Percentiles rank a stretch among this genome's conserved stretches.
These are phyloP conservation scores for Penicillium sp. DNA, from an alignment of 2,329 filamentous ascomycete genomes.

Conservation along the genomic window DNA sequence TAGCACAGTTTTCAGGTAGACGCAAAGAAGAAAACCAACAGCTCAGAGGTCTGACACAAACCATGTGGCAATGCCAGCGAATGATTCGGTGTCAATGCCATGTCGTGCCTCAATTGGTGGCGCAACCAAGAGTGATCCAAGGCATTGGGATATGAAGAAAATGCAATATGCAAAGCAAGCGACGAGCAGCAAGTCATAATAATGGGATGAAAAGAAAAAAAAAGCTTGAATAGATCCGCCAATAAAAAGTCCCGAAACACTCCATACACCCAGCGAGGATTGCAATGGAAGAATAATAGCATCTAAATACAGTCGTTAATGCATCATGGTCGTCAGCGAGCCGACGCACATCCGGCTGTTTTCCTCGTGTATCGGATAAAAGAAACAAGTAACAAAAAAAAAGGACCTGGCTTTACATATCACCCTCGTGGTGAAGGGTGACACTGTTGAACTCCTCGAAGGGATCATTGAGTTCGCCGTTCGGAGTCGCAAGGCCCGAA, in stretches of 20 bases:
- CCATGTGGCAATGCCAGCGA: slow-evolving; percentile 4
- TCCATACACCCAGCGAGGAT: slow-evolving; percentile 26
- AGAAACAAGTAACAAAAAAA: slow-evolving; percentile 10
- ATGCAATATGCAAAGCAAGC: slow-evolving; percentile 20
- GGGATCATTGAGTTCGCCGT: slow-evolving; percentile 77
- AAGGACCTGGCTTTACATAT: slow-evolving; percentile 38
- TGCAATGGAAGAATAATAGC: slow-evolving; percentile 19
- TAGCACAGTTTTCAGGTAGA: slow-evolving; percentile 13
- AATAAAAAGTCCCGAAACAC: slow-evolving; percentile 23
- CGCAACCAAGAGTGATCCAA: slow-evolving; percentile 5
- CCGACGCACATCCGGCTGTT: slow-evolving; percentile 25
- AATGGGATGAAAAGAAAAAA: neutral
- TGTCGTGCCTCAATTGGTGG: neutral
- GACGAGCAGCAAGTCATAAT: slow-evolving; percentile 5
- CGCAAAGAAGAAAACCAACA: neutral
- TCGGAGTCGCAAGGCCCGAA: slow-evolving; percentile 79
- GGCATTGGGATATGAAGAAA: slow-evolving; percentile 12
- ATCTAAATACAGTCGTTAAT: slow-evolving; percentile 33
- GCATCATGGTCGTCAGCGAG: slow-evolving; percentile 35
- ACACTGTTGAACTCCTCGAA: slow-evolving; percentile 99
- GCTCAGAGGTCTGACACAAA: slow-evolving; percentile 11
- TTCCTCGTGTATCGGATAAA: slow-evolving; percentile 12
- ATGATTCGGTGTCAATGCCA: neutral
- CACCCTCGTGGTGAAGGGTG: slow-evolving; percentile 92
- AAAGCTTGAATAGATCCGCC: slow-evolving; percentile 11